Percentiles rank a stretch among this genome's conserved stretches.
Evolutionary conservation across 2,329 filamentous ascomycete genomes (phyloP).

Genomic region (Hypoxylon sp.): DNA sequence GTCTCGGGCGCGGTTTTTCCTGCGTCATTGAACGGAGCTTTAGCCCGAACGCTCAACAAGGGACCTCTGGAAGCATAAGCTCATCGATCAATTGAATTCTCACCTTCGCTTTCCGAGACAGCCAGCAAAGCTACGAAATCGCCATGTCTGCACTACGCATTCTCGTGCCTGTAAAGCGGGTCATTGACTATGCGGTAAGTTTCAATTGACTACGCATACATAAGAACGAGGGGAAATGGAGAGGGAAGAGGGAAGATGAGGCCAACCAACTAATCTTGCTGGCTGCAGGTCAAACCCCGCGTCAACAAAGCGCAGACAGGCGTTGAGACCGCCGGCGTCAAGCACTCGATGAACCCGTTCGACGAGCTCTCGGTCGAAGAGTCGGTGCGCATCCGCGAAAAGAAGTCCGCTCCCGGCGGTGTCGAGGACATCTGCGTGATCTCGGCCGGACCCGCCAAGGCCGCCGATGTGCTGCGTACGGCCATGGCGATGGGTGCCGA

Average conservation of each 20-base stretch:
- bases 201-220: conserved; percentile 15
- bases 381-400: conserved; percentile 93
- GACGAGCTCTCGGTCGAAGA: conserved; percentile 99
- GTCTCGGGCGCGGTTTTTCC: conserved; percentile 51
- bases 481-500: conserved; percentile 99
- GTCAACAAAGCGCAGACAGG: conserved; percentile 83
- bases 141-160: conserved; percentile 78
- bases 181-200: conserved; percentile 87
- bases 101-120: conserved; percentile 20
- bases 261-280: conserved; percentile 11
- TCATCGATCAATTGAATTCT: conserved; percentile 5
- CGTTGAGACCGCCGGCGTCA: conserved; percentile 92
- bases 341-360: conserved; percentile 99
- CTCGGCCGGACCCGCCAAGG: conserved; percentile 88
- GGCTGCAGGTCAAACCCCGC: conserved; percentile 74
- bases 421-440: conserved; percentile 95
- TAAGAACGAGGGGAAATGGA: too few species aligned
- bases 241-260: neutral
- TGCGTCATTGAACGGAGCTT: conserved; percentile 49
- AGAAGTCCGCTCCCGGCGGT: conserved; percentile 77
- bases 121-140: conserved; percentile 23
- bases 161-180: conserved; percentile 85
- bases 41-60: conserved; percentile 18
- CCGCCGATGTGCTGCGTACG: conserved; percentile 89
- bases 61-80: conserved; percentile 30